Base-by-base conservation (phyloP, 2,329 filamentous ascomycete species). In the Cryphonectria japonica region DNA sequence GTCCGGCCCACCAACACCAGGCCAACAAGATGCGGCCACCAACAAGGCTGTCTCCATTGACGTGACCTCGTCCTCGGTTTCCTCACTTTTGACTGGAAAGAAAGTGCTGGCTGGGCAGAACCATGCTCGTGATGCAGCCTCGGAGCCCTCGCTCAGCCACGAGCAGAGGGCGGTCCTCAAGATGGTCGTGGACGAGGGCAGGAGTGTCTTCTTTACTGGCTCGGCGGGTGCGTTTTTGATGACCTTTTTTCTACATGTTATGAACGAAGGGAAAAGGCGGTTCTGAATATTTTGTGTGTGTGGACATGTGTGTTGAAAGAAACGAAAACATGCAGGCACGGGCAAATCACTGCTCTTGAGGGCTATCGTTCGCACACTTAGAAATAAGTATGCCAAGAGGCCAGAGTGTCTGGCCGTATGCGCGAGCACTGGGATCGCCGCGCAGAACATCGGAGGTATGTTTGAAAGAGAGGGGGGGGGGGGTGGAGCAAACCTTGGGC, bases 141-240 rank as follows among this genome's bases (percentile, higher is more conserved):
- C 43, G n/a, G 57, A 22, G 3, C 66, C 41, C 22, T 65, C 41
- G n/a, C 82, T 93, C 16, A 93, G 90, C 76, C 86, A 91, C 22
- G 92, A 93, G 77, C 92, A 94, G 76, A 85, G 86, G 71, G 85
- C 87, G 73, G 90, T 94, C 4, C 80, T 92, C 57, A 86, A 90
- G 50, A 83, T 92, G 52, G 91, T 93, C 37, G 84, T 90, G 2
- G 85, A 92, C 29, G 80, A 89, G 70, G 85, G 86, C 71, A 92
- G 91, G 79, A 93, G 91, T 77, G 90, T 93, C 6, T 94, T 94
- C 81, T 94, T 93, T 77, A 94, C 92, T 4, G 92, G 92, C 75
- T 93, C 92, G 73, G 92, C 71, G 57, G 71, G 71, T 72, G 41
- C 16, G 71, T 66, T 6, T n/a, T 50, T n/a, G 8, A 2, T n/a